Conservation (phyloP, 495 filamentous ascomycete genomes). For the Aspergillus saccharolyticus region DNA sequence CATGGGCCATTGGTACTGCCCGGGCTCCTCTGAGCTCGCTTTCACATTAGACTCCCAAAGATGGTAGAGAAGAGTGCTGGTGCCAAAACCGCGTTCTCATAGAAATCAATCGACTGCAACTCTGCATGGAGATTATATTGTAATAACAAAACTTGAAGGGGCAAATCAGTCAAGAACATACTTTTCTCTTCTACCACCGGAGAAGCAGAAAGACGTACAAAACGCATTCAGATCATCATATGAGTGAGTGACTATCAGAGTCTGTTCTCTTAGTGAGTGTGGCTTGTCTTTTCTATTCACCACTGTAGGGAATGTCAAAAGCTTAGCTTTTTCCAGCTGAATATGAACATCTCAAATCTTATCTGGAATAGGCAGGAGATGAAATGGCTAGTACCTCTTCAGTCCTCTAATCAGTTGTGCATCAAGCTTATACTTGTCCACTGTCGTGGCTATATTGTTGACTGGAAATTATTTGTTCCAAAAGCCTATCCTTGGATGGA, state of each 20-base stretch:
- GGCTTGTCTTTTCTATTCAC: background rate
- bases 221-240: constrained; percentile 6
- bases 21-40: too few relatives aligned
- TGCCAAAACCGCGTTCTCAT: too few relatives aligned
- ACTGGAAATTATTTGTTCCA: constrained; percentile 5
- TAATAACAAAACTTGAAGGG: constrained; percentile 12
- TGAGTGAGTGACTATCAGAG: background rate
- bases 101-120: too few relatives aligned
- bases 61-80: too few relatives aligned
- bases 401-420: background rate
- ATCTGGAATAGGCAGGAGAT: constrained; percentile 5
- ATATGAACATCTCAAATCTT: constrained; percentile 5
- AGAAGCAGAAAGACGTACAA: constrained; percentile 2
- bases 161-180: constrained; percentile 1
- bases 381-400: constrained; percentile 4
- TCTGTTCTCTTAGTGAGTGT: too few relatives aligned
- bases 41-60: too few relatives aligned
- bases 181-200: background rate
- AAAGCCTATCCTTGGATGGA: constrained; percentile 7
- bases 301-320: background rate
- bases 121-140: constrained; percentile 11
- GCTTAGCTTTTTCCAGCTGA: background rate
- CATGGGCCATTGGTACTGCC: too few relatives aligned
- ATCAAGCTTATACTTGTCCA: constrained; percentile 6
- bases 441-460: constrained; percentile 9